Conservation (phyloP, 1,284 basidiomycete genomes). For the Cutaneotrichosporon cavernicola region DNA sequence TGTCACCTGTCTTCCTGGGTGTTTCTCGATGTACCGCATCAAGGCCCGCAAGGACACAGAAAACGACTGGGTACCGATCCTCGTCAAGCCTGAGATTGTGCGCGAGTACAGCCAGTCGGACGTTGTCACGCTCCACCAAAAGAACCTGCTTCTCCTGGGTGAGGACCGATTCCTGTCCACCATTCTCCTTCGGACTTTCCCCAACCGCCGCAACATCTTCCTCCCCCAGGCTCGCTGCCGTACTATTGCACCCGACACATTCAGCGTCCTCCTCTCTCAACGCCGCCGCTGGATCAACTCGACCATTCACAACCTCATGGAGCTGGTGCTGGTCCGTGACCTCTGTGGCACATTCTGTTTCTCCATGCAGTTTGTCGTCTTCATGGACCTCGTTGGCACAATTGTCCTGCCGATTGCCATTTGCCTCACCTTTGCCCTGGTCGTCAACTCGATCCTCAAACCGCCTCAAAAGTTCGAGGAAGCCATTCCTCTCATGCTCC, state of each 20-base stretch:
- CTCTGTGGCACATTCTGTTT: conserved; percentile 95
- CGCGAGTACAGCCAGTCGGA: conserved; percentile 94
- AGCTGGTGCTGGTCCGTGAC: conserved; percentile 93
- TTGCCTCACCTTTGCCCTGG: conserved; percentile 80
- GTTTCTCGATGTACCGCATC: conserved; percentile 99
- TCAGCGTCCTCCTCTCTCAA: conserved; percentile 88
- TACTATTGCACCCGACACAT: conserved; percentile 95
- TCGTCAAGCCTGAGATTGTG: conserved; percentile 96
- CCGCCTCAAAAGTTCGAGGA: conserved; percentile 85
- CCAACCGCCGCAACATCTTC: conserved; percentile 99
- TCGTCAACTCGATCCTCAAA: conserved; percentile 73
- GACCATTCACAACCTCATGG: conserved; percentile 99
- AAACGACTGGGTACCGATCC: conserved; percentile 96
- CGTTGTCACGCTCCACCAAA: conserved; percentile 94
- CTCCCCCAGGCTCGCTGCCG: conserved; percentile 92
- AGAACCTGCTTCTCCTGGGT: conserved; percentile 92
- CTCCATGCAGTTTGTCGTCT: conserved; percentile 97
- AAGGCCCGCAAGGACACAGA: conserved; percentile 84
- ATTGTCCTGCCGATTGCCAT: conserved; percentile 95
- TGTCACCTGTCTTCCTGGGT: conserved; percentile 97
- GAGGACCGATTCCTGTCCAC: conserved; percentile 99
- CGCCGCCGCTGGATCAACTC: conserved; percentile 99
- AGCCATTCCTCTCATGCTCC: conserved; percentile 89
- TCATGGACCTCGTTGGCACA: conserved; percentile 97
- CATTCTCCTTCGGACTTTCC: conserved; percentile 91